phyloP scores from a whole-genome alignment of 768 basidiomycete species.

The Suillus tomentosus region DNA sequence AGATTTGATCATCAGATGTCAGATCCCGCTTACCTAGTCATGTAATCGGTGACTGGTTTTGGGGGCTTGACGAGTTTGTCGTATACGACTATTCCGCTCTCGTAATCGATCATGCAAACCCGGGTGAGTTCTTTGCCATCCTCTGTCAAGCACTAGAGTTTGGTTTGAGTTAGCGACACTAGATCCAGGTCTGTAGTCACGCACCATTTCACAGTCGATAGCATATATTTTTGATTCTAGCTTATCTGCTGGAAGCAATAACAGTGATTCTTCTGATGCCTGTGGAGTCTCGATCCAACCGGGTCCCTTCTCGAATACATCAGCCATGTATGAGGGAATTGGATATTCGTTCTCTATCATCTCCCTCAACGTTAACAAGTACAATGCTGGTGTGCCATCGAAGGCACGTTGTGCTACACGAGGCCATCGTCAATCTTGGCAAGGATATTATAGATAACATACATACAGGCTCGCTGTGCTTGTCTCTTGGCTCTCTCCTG shows the following conservation, averaged over 20 bases:
- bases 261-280: constrained; percentile 31
- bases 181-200: constrained; percentile 18
- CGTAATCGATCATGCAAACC: constrained; percentile 80
- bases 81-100: constrained; percentile 71
- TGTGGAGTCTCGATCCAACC: constrained; percentile 88
- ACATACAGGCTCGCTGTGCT: constrained; percentile 46
- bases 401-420: constrained; percentile 58
- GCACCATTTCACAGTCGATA: constrained; percentile 97
- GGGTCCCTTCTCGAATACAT: constrained; percentile 58
- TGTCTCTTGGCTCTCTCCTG: constrained; percentile 74
- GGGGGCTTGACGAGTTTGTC: constrained; percentile 89
- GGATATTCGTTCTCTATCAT: constrained; percentile 97
- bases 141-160: constrained; percentile 76
- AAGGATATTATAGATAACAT: constrained; percentile 26
- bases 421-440: constrained; percentile 16
- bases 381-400: constrained; percentile 66
- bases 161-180: constrained; percentile 6
- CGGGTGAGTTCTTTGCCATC: constrained; percentile 89
- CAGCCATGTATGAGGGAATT: constrained; percentile 81
- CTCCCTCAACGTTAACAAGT: constrained; percentile 75
- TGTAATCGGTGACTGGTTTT: constrained; percentile 85
- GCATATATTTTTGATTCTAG: constrained; percentile 65
- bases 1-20: neutral
- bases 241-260: constrained; percentile 33
- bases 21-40: constrained; percentile 68